A percentile compares a stretch with the other conserved stretches of the same genome.
Evolutionary conservation across 805 yeast species (phyloP).

Genomic region (Cyberlindnera suaveolens): DNA sequence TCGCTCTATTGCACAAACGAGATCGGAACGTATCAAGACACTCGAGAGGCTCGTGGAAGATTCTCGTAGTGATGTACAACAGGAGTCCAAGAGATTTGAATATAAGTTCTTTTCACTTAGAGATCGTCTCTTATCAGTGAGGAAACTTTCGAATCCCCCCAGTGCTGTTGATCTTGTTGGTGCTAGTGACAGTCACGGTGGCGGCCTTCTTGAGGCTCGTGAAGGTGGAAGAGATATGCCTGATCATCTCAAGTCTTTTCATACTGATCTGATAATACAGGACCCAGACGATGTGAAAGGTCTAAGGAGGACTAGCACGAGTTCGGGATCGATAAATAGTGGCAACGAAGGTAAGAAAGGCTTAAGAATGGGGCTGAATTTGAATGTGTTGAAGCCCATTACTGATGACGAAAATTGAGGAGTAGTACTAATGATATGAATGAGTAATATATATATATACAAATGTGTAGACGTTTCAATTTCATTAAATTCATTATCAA

Average conservation of each 20-base stretch:
- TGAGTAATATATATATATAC: neutral
- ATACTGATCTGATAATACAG: neutral
- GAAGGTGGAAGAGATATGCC: neutral
- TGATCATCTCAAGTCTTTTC: conserved; percentile 1
- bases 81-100: conserved; percentile 4
- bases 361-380: conserved; percentile 41
- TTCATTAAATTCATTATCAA: neutral
- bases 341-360: neutral
- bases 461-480: no score
- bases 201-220: neutral
- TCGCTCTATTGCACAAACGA: conserved; percentile 49
- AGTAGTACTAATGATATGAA: neutral
- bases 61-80: conserved; percentile 23
- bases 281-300: neutral
- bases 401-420: conserved; percentile 18
- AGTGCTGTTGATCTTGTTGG: neutral
- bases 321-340: neutral
- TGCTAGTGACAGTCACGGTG: neutral
- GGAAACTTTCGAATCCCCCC: conserved; percentile 26
- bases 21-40: conserved; percentile 50
- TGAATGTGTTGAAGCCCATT: conserved; percentile 56
- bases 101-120: conserved; percentile 14
- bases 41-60: conserved; percentile 44
- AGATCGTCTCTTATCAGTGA: conserved; percentile 11
- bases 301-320: conserved; percentile 1